Evolutionary conservation across 75 land plant genomes (phyloP).

Genomic region (Adiantum capillusveneris): DNA sequence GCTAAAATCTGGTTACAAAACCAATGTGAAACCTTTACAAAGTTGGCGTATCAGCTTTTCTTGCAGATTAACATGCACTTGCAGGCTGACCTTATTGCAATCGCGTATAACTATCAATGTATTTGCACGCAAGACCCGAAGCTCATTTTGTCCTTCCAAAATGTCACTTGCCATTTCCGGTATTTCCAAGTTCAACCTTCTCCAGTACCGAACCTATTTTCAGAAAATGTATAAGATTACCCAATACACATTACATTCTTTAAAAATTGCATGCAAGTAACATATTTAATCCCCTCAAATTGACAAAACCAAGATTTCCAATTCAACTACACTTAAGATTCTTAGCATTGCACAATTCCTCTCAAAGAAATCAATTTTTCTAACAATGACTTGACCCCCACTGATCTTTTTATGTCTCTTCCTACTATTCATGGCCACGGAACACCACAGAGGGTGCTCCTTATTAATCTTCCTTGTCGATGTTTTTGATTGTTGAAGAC

Average conservation of each 20-base stretch:
- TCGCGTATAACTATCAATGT: constrained; percentile 18
- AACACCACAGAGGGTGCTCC: too few species aligned
- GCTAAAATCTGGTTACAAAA: constrained; percentile 16
- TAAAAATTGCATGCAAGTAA: too few species aligned
- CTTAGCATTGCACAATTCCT: neutral
- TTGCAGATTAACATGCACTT: neutral
- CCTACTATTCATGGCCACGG: too few species aligned
- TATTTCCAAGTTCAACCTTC: constrained; percentile 12
- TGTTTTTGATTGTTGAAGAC: too few species aligned
- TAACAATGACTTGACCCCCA: too few species aligned
- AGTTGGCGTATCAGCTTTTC: too few species aligned
- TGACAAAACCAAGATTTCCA: neutral
- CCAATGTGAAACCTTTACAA: too few species aligned
- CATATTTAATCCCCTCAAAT: neutral
- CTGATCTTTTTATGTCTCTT: too few species aligned
- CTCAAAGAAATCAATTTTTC: too few species aligned
- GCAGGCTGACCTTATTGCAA: constrained; percentile 20
- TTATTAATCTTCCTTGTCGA: too few species aligned
- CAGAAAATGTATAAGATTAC: neutral
- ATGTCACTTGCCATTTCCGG: constrained; percentile 13
- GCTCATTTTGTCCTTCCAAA: constrained; percentile 11
- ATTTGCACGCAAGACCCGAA: constrained; percentile 8
- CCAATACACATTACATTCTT: too few species aligned
- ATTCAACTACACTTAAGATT: neutral
- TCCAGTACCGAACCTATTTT: constrained; percentile 24